Evolutionary conservation across 805 yeast species (phyloP).

Genomic region (Schwanniomyces yamadae): DNA sequence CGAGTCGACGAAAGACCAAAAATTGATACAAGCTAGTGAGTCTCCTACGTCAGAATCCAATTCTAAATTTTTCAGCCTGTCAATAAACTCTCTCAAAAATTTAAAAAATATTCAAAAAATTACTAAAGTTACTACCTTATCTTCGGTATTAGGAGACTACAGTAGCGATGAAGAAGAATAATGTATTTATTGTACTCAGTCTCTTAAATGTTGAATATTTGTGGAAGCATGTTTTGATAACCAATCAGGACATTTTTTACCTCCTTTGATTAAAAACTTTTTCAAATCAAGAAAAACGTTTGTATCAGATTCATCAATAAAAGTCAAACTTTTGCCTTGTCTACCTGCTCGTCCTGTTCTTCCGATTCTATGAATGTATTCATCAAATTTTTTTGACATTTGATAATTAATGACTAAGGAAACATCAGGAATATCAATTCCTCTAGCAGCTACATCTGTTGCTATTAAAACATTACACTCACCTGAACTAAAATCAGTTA

Average conservation of each 20-base stretch:
- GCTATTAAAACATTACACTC: constrained; percentile 70
- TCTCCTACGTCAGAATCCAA: background rate
- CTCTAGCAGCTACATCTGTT: constrained; percentile 95
- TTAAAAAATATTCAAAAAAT: constrained; percentile 7
- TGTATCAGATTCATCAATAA: constrained; percentile 58
- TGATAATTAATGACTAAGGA: constrained; percentile 84
- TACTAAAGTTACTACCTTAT: constrained; percentile 6
- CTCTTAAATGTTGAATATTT: constrained; percentile 13
- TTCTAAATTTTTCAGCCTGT: constrained; percentile 11
- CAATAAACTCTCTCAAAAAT: constrained; percentile 14
- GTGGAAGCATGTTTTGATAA: constrained; percentile 14
- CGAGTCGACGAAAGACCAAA: constrained; percentile 2
- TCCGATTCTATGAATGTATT: constrained; percentile 89
- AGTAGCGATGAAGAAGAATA: constrained; percentile 32
- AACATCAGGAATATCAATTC: constrained; percentile 87
- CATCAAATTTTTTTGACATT: constrained; percentile 75
- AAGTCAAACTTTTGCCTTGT: constrained; percentile 72
- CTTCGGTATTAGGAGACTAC: constrained; percentile 24
- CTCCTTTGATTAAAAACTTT: constrained; percentile 43
- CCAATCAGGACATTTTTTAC: constrained; percentile 20
- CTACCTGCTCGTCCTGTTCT: constrained; percentile 96
- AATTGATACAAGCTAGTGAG: constrained; percentile 10
- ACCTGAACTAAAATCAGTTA: constrained; percentile 56
- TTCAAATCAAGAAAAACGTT: constrained; percentile 51
- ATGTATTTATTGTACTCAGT: constrained; percentile 1